phyloP scores from a whole-genome alignment of 306 rosid genomes.

The Vachellia pachyceras region DNA sequence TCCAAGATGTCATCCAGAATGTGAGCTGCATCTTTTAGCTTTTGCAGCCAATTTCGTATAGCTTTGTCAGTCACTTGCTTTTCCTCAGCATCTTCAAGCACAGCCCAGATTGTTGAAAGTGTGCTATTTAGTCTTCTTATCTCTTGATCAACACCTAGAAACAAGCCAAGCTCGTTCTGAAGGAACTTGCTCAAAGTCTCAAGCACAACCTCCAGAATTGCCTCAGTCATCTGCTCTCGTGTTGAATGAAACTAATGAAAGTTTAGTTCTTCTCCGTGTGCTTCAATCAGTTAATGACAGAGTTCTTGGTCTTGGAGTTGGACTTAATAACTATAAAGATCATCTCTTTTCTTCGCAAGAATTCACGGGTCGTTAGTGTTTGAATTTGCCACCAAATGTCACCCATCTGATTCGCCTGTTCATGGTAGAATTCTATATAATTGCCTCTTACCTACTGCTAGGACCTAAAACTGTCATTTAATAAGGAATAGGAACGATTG shows the following conservation, averaged over 20 bases:
- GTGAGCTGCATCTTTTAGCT: constrained; percentile 12
- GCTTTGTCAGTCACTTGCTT: constrained; percentile 3
- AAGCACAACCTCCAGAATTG: constrained; percentile 9
- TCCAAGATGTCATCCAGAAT: constrained; percentile 26
- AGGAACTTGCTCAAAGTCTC: constrained; percentile 16
- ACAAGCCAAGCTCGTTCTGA: constrained; percentile 13
- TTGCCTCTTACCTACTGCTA: background rate
- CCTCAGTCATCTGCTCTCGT: constrained; percentile 21
- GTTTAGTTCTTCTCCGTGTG: background rate
- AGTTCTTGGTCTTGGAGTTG: background rate
- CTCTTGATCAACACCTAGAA: background rate
- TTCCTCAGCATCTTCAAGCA: constrained; percentile 34
- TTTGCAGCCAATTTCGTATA: constrained; percentile 15
- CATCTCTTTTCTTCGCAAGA: background rate
- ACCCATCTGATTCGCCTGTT: background rate
- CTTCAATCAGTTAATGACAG: background rate
- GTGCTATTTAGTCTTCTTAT: constrained; percentile 12
- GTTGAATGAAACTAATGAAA: background rate
- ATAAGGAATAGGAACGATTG: background rate
- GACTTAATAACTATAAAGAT: background rate
- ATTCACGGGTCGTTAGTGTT: background rate
- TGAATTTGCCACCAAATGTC: constrained; percentile 1
- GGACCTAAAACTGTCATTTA: background rate
- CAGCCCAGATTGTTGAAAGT: background rate
- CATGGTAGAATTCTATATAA: background rate